Conservation (phyloP, 1,284 basidiomycete species). For the Cutaneotrichosporon cutaneum region DNA sequence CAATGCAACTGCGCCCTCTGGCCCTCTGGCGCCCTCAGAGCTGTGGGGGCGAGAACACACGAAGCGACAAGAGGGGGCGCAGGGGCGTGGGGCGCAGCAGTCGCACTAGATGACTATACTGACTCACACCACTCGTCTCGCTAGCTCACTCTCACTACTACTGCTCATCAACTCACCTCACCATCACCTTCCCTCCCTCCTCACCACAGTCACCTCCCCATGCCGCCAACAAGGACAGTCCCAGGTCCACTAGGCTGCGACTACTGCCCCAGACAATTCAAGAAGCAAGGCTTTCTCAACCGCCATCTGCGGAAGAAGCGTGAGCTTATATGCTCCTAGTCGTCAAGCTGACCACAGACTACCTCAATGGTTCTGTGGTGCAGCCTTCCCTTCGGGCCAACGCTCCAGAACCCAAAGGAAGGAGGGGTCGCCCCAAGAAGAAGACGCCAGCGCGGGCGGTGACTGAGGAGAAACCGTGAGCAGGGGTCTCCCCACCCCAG, state of each 20-base stretch:
- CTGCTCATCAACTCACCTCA: neutral
- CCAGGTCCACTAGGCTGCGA: neutral
- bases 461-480: neutral
- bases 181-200: neutral
- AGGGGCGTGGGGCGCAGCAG: too few relatives aligned
- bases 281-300: neutral
- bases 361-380: neutral
- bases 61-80: too few relatives aligned
- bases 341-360: neutral
- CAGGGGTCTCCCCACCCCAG: neutral
- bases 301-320: neutral
- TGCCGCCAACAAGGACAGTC: neutral
- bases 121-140: neutral
- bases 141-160: too few relatives aligned
- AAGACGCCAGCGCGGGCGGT: neutral
- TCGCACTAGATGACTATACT: neutral
- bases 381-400: neutral
- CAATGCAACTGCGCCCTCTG: too few relatives aligned
- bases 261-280: neutral
- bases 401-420: neutral
- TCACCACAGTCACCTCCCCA: neutral
- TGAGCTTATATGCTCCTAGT: neutral
- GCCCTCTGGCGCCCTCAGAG: too few relatives aligned
- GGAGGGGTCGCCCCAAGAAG: neutral
- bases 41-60: neutral